Evolutionary conservation across 139 green algal genomes (phyloP), one percentile per base, ranked within the genome.

Genomic region (Mesotaenium endlicherianum): DNA sequence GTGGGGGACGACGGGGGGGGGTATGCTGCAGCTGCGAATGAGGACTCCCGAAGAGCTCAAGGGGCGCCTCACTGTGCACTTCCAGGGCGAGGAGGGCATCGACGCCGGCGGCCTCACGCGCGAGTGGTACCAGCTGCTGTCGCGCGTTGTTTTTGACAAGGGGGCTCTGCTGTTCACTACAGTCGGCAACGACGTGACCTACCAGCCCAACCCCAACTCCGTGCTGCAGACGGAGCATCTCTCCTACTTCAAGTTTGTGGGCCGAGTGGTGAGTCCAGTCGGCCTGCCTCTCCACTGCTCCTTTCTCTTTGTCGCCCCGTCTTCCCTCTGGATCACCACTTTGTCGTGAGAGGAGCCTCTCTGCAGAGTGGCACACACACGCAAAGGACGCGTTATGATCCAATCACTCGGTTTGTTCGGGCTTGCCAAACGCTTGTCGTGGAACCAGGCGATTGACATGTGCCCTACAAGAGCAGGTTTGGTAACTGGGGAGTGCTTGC

Each of bases 61-160:
- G 14, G 89, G 87, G 58, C 88, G 89, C 80, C 87, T 97, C 41
- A 68, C 47, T 1, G 86, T 91, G 38, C 74, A 85, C 31, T 91
- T 91, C 77, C 55, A 76, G 44, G 96, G 94, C 4, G 96, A 99
- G 90, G 96, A 99, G 89, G 96, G 96, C 75, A 95, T 99, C 71
- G 96, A 99, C 76, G 97, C 95, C 0, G 96, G 96, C 43, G 96
- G 96, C 38, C 90, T 99, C 1, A 95, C 93, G 6, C 85, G 96
- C 14, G 96, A 99, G 90, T 98, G 95, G 95, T 98, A 97, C 81
- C 89, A 91, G 88, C 91, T 98, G 16, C 97, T 99, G 92, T 92
- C 92, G 1, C 89, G 94, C 34, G 95, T 97, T 90, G 97, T 99
- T 78, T 99, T 98, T 58, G 50, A 88, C 45, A 88, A 88, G 84